Conservation (phyloP, 2,329 filamentous ascomycete species). For the Aspergillus sclerotialis region DNA sequence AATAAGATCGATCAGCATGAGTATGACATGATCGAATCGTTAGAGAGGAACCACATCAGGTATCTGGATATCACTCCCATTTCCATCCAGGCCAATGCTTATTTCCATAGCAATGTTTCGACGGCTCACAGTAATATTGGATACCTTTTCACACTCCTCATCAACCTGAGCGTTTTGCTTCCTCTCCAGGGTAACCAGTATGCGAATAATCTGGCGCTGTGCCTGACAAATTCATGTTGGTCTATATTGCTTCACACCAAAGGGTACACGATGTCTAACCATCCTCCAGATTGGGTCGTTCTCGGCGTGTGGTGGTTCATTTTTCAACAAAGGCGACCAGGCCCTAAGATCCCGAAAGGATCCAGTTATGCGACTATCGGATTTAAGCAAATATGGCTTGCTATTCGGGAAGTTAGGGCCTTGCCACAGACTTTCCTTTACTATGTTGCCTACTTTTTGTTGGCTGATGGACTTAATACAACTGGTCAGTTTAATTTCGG, state of each 20-base stretch:
- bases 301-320: constrained; percentile 39
- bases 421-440: constrained; percentile 37
- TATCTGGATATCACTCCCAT: constrained; percentile 2
- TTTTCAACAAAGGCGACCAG: constrained; percentile 35
- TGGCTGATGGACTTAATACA: constrained; percentile 37
- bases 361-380: constrained; percentile 35
- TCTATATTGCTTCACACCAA: background rate
- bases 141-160: constrained; percentile 32
- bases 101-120: constrained; percentile 27
- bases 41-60: constrained; percentile 38
- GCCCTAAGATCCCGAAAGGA: constrained; percentile 32
- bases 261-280: constrained; percentile 1
- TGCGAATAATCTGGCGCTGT: constrained; percentile 34
- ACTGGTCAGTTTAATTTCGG: constrained; percentile 19
- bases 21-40: constrained; percentile 36
- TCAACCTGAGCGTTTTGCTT: constrained; percentile 35
- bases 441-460: constrained; percentile 36
- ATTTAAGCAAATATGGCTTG: constrained; percentile 36
- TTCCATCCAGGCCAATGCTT: background rate
- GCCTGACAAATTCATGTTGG: constrained; percentile 37
- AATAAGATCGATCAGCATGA: constrained; percentile 31
- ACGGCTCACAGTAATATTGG: constrained; percentile 40
- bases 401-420: constrained; percentile 29
- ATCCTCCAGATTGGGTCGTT: constrained; percentile 32
- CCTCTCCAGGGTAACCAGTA: constrained; percentile 30